Base-by-base conservation (phyloP, 176 grass and related monocot species). In the Oryza officinalis region DNA sequence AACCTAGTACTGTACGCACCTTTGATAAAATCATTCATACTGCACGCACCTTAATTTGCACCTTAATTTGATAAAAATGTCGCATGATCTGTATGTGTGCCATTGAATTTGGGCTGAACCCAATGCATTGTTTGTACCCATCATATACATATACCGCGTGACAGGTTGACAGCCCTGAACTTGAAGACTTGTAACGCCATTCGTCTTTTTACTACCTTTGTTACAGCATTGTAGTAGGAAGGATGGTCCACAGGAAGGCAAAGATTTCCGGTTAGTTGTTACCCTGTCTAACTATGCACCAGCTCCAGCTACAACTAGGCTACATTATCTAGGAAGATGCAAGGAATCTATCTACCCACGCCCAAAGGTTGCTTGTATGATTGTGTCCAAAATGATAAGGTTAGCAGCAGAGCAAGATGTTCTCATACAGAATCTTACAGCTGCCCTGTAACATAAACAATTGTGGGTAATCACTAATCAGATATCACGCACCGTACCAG, bases 391-490 rank as follows among this genome's bases (percentile, higher is more conserved):
- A 70, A 71, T 50, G 12, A 52, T 67, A 15, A 10, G 1, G 52
- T 68, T 50, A 57, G 60, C 32, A 30, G 59, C 13, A 22, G 52
- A 57, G 46, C 27, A 85, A 47, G 52, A 47, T 50, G 18, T 38
- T 14, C 72, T 40, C 8, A 20, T 17, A 60, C 5, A 52, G 61
- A 81, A 81, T 86, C 77, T 75, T 45, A 61, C 63, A 87, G 61
- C 85, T 87, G 57, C 26, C 11, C 31, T 30, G 1, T 78, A 47
- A 70, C 8, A 61, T 71, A 32, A 68, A 57, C 45, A 74, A 40
- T 40, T 59, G 44, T 60, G 31, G 46, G 8, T 60, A 12, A n/a
- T 78, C 59, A 83, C 65, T 80, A 65, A 64, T 66, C 64, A 32
- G 52, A 35, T 6, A 72, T 61, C 8, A 11, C n/a, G 25, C 20